These are phyloP conservation scores for Eruca vesicaria DNA, from an alignment of 441 rosid species.

Conservation along the genomic window DNA sequence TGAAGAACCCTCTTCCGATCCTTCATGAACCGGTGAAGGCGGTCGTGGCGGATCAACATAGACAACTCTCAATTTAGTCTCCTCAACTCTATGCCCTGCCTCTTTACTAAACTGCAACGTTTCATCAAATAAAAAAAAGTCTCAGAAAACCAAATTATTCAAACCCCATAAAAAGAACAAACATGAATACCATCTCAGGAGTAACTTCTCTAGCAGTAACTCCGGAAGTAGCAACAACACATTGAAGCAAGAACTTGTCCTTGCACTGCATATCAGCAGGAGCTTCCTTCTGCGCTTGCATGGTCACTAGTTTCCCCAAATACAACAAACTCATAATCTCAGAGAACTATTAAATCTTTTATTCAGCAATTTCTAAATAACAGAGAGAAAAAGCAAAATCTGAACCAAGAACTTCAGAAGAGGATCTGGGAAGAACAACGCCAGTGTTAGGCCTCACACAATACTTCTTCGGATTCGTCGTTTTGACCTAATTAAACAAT, in stretches of 20 bases:
- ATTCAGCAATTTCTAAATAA: not conserved
- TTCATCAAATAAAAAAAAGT: not conserved
- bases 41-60: constrained; percentile 80
- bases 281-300: constrained; percentile 92
- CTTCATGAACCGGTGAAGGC: constrained; percentile 89
- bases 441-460: constrained; percentile 86
- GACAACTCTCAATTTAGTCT: constrained; percentile 72
- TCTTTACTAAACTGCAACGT: constrained; percentile 66
- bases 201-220: constrained; percentile 56
- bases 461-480: constrained; percentile 84
- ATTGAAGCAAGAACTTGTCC: constrained; percentile 88
- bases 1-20: constrained; percentile 81
- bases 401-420: constrained; percentile 66
- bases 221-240: constrained; percentile 61
- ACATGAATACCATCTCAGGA: constrained; percentile 61
- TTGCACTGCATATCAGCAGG: constrained; percentile 88
- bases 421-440: constrained; percentile 57
- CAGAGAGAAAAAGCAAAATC: constrained; percentile 17
- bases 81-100: constrained; percentile 70
- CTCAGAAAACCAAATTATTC: not conserved
- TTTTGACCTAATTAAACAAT: constrained; percentile 57
- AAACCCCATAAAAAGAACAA: not conserved
- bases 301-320: constrained; percentile 51
- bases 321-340: not conserved
- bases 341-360: not conserved